Evolutionary conservation across 139 green algal species (phyloP), one percentile per base, ranked within the genome.

Genomic region (Tetradesmus obliquus): DNA sequence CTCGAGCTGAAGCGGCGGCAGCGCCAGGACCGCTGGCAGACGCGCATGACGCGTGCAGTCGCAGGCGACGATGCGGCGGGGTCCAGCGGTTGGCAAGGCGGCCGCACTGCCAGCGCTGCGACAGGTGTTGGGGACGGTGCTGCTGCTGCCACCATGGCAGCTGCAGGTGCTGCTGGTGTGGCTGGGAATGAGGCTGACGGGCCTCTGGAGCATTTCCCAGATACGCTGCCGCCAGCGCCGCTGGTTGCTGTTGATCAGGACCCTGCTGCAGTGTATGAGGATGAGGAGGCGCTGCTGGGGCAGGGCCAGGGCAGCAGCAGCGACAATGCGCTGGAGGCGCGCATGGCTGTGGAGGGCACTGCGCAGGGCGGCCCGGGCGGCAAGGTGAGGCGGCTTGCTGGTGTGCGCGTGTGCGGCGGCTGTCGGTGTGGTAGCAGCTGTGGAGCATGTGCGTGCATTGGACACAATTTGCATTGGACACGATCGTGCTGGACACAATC

Each of bases 11-110:
- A 87, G 60, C 88, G 88, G 17, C 32, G 55, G 51, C 32, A 81
- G 19, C 79, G 79, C 4, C 88, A 86, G 55, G 76, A 91, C 17
- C 82, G 88, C 10, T 91, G 88, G 79, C 88, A 91, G 79, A 17
- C 19, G 8, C 57, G 58, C 15, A 84, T 87, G 51, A 81, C n/a
- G n/a, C 80, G 51, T 57, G 32, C 19, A 82, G 85, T 9, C 4
- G 24, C 76, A 62, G 60, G 84, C n/a, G n/a, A 54, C 60, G 17
- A 55, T 10, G 55, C 55, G 20, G 22, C 19, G 3, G 22, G 7
- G 3, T 58, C 55, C 55, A 8, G 82, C 84, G 58, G n/a, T 22
- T 51, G 84, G 55, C 84, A 19, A 22, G 71, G 32, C 19, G 55
- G 19, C 4, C 54, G 58, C 60, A 51, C 3, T 9, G 32, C 76